Evolutionary conservation across 2,329 filamentous ascomycete genomes (phyloP).

Genomic region (Talaromyces sp.): DNA sequence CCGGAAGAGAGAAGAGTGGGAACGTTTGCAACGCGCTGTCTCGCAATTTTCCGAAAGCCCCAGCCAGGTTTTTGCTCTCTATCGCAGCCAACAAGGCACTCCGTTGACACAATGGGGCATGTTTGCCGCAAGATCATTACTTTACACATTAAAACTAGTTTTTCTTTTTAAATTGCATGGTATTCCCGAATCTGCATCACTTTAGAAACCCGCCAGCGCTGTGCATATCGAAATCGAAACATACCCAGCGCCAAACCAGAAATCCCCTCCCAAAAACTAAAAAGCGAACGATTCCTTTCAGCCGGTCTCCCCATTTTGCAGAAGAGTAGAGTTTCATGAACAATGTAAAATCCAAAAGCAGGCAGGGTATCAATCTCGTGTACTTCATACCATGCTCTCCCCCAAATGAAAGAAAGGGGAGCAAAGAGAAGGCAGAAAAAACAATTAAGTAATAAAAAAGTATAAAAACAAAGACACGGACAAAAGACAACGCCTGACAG

Average conservation of each 20-base stretch:
- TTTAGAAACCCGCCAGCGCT: not conserved
- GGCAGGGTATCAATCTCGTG: constrained; percentile 24
- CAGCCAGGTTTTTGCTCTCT: too few relatives aligned
- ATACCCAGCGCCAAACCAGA: too few relatives aligned
- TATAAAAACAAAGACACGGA: constrained; percentile 11
- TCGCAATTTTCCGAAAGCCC: too few relatives aligned
- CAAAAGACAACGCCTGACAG: constrained; percentile 3
- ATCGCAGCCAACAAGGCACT: too few relatives aligned
- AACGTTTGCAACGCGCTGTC: too few relatives aligned
- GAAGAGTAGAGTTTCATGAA: not conserved
- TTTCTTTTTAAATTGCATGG: not conserved
- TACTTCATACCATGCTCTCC: constrained; percentile 18
- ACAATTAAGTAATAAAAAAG: constrained; percentile 9
- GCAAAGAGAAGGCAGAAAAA: not conserved
- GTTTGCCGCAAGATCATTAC: too few relatives aligned
- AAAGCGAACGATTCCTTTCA: too few relatives aligned
- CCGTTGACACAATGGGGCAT: too few relatives aligned
- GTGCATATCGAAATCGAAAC: too few relatives aligned
- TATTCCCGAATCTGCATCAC: not conserved
- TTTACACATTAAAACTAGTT: too few relatives aligned
- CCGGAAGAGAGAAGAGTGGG: too few relatives aligned
- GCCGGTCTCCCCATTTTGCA: not conserved
- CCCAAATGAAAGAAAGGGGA: constrained; percentile 13
- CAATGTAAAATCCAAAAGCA: constrained; percentile 10
- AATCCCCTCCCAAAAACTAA: too few relatives aligned